Evolutionary conservation across 805 yeast species (phyloP).

Genomic region (Debaryomyces tyrocola): DNA sequence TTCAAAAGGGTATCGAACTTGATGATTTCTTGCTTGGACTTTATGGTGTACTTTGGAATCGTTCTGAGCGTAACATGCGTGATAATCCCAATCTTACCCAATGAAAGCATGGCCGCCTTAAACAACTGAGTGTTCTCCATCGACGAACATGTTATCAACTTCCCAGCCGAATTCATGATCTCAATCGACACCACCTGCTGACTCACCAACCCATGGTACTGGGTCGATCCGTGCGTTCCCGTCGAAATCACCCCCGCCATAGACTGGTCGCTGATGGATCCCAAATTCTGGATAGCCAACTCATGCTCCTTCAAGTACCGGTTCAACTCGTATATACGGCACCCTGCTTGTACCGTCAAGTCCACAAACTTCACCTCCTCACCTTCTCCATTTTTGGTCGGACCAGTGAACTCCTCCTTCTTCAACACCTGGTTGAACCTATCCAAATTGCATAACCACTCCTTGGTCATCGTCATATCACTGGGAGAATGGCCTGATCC

Average conservation of each 20-base stretch:
- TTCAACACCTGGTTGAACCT: slow-evolving; percentile 57
- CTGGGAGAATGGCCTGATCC: slow-evolving; percentile 98
- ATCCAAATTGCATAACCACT: slow-evolving; percentile 88
- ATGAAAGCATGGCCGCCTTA: slow-evolving; percentile 77
- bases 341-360: slow-evolving; percentile 93
- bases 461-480: slow-evolving; percentile 80
- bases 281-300: slow-evolving; percentile 85
- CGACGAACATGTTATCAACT: slow-evolving; percentile 65
- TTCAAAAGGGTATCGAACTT: slow-evolving; percentile 69
- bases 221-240: slow-evolving; percentile 96
- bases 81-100: slow-evolving; percentile 91
- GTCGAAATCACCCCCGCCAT: slow-evolving; percentile 95
- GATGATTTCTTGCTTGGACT: slow-evolving; percentile 79
- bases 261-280: slow-evolving; percentile 91
- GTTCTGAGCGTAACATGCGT: slow-evolving; percentile 82
- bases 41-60: slow-evolving; percentile 80
- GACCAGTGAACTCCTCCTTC: slow-evolving; percentile 48
- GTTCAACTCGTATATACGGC: slow-evolving; percentile 73
- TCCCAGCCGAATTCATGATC: slow-evolving; percentile 74
- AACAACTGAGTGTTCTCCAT: slow-evolving; percentile 64
- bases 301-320: slow-evolving; percentile 60
- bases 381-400: slow-evolving; percentile 11
- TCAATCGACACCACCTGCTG: slow-evolving; percentile 83
- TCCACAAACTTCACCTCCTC: slow-evolving; percentile 69
- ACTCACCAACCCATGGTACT: slow-evolving; percentile 85